Percentiles rank a stretch among this genome's conserved stretches.
Evolutionary conservation across 495 filamentous ascomycete species (phyloP).

Genomic region (Podospora conica): DNA sequence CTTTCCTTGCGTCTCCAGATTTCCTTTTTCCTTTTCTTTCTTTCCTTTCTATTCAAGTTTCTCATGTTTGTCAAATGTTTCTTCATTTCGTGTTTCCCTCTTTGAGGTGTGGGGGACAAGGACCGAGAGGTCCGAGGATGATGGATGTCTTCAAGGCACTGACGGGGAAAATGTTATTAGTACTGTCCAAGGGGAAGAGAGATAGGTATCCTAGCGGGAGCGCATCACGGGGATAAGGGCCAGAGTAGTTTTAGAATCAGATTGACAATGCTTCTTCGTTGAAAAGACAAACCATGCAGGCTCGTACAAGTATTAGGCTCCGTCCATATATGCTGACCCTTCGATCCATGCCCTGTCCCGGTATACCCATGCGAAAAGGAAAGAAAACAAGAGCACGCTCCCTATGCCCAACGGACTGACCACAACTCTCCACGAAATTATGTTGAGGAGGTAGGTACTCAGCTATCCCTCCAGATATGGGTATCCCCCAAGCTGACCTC

Average conservation of each 20-base stretch:
- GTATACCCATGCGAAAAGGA: neutral
- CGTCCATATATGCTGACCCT: neutral
- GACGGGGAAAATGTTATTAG: neutral
- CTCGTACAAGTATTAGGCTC: neutral
- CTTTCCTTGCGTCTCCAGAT: neutral
- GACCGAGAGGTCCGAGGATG: no score
- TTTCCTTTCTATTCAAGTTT: no score
- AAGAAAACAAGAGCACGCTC: neutral
- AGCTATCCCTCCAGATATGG: constrained; percentile 39
- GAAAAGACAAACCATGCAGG: neutral
- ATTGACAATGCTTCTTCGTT: neutral
- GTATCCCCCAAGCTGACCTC: constrained; percentile 52
- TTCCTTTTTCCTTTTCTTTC: neutral
- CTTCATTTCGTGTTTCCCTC: neutral
- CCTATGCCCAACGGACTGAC: neutral
- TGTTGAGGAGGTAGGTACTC: neutral
- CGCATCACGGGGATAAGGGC: neutral
- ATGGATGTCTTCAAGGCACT: no score
- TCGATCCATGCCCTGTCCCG: neutral
- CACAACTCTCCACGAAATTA: neutral
- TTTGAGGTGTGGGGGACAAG: no score
- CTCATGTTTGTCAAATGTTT: neutral
- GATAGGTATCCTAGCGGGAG: no score
- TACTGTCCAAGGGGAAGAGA: no score
- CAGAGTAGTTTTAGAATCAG: neutral